Evolutionary conservation across 2,329 filamentous ascomycete species (phyloP).

Genomic region (Boeremia exigua): DNA sequence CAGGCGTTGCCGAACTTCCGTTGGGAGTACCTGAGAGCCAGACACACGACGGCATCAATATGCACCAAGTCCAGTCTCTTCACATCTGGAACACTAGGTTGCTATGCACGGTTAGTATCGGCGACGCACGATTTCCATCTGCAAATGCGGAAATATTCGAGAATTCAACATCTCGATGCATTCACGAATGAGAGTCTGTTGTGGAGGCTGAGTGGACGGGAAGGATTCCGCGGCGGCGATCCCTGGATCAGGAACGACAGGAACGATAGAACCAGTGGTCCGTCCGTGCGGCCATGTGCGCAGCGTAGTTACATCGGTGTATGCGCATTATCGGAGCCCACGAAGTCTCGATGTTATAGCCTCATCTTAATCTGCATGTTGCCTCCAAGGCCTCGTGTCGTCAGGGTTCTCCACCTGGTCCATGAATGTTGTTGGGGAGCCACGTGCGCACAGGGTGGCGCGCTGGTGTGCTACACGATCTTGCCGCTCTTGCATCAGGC

Average conservation of each 20-base stretch:
- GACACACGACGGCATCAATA: neutral
- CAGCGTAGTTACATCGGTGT: constrained; percentile 1
- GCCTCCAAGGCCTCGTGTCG: neutral
- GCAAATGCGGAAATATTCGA: neutral
- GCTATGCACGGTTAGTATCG: neutral
- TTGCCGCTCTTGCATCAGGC: no score
- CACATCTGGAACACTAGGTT: neutral
- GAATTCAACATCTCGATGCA: neutral
- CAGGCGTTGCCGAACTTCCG: constrained; percentile 1
- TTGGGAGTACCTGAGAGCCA: neutral
- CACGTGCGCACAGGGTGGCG: neutral
- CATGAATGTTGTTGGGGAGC: neutral
- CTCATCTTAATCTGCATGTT: neutral
- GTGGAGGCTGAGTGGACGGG: neutral
- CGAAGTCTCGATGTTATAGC: constrained; percentile 4
- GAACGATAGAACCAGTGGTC: constrained; percentile 10
- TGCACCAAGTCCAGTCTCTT: neutral
- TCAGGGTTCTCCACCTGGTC: neutral
- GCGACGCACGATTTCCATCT: neutral
- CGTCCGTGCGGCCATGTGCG: constrained; percentile 1
- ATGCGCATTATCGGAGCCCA: constrained; percentile 5
- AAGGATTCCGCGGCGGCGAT: constrained; percentile 11
- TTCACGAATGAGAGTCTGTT: neutral
- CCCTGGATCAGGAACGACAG: neutral
- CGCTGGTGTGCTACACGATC: no score